Evolutionary conservation across 305 asterid genomes (phyloP).

Genomic region (Striga hermonthica): DNA sequence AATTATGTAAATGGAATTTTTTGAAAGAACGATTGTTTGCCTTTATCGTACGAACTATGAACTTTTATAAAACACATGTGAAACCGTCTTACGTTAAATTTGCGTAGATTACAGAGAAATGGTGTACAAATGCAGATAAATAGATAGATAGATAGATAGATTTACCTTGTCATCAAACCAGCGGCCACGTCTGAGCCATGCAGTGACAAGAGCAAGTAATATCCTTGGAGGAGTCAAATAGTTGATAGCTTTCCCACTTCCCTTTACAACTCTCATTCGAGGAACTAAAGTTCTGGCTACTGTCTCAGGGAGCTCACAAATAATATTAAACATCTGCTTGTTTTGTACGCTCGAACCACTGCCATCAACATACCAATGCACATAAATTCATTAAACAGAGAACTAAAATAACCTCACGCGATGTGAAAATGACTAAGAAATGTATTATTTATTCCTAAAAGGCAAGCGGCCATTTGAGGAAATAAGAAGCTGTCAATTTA

Average conservation of each 20-base stretch:
- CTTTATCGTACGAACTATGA: too few species aligned
- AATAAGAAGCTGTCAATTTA: neutral
- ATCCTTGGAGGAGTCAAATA: conserved; percentile 96
- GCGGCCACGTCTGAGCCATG: conserved; percentile 92
- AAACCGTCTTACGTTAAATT: too few species aligned
- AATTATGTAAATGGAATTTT: too few species aligned
- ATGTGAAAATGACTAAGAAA: neutral
- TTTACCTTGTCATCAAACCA: conserved; percentile 95
- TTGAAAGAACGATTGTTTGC: too few species aligned
- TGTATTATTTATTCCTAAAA: neutral
- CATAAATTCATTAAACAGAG: neutral
- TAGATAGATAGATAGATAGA: neutral
- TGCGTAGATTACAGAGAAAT: neutral
- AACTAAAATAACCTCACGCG: neutral
- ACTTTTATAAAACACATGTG: too few species aligned
- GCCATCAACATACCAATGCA: conserved; percentile 31
- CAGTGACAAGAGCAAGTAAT: conserved; percentile 83
- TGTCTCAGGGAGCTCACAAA: conserved; percentile 97
- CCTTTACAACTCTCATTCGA: conserved; percentile 90
- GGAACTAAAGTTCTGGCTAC: conserved; percentile 95
- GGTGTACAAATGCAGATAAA: too few species aligned
- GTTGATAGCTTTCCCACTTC: conserved; percentile 87
- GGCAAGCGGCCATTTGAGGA: neutral
- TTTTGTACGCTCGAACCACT: conserved; percentile 87
- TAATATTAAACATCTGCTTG: conserved; percentile 92